Percentiles rank a stretch among this genome's conserved stretches.
Evolutionary conservation across 2,329 filamentous ascomycete species (phyloP).

Genomic region (Penicillium crustosum): DNA sequence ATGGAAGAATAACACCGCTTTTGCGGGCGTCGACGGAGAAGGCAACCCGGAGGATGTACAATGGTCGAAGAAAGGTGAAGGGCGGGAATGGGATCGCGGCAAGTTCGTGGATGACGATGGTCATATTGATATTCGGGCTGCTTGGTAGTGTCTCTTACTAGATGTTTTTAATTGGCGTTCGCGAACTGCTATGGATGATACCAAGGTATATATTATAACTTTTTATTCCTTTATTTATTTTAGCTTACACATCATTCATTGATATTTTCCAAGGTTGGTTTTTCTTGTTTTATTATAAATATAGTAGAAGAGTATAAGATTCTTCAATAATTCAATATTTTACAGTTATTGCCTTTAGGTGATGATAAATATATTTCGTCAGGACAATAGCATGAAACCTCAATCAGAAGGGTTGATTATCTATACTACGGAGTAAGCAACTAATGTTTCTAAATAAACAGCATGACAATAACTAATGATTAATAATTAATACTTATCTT

Average conservation of each 20-base stretch:
- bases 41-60: slow-evolving; percentile 67
- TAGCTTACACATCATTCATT: neutral
- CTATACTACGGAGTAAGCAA: no score
- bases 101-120: slow-evolving; percentile 60
- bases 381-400: neutral
- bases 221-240: neutral
- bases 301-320: no score
- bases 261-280: neutral
- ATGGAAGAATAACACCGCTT: slow-evolving; percentile 64
- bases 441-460: neutral
- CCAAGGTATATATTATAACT: neutral
- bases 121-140: slow-evolving; percentile 50
- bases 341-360: neutral
- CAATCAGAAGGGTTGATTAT: neutral
- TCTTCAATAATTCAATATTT: neutral
- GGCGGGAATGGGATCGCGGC: slow-evolving; percentile 54
- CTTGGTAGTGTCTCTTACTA: slow-evolving; percentile 42
- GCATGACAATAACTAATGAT: neutral
- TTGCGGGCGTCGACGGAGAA: slow-evolving; percentile 51
- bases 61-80: slow-evolving; percentile 71
- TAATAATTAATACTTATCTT: neutral
- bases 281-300: neutral
- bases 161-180: slow-evolving; percentile 8
- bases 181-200: slow-evolving; percentile 5
- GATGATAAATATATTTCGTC: neutral